phyloP scores from a whole-genome alignment of 192 early-diverging fungal species.

The Coemansia sp. region DNA sequence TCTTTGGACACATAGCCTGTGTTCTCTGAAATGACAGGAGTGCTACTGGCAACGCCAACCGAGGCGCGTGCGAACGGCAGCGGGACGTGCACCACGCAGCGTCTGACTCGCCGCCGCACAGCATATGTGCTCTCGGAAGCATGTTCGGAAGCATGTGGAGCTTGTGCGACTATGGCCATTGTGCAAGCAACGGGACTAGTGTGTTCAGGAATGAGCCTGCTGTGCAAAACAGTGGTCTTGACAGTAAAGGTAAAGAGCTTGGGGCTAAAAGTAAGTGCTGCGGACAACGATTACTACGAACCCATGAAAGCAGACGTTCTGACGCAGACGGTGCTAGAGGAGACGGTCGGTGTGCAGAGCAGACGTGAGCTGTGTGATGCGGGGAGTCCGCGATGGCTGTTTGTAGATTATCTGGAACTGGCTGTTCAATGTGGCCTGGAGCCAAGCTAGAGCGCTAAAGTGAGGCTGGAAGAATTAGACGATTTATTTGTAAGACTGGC shows the following conservation, averaged over 20 bases:
- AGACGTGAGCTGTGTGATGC: not conserved
- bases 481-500: too few relatives aligned
- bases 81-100: not conserved
- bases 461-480: too few relatives aligned
- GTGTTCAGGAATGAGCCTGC: not conserved
- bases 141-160: not conserved
- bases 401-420: too few relatives aligned
- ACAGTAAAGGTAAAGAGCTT: not conserved
- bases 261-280: not conserved
- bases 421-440: too few relatives aligned
- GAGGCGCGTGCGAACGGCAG: slow-evolving; percentile 1
- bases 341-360: not conserved
- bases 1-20: not conserved
- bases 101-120: not conserved
- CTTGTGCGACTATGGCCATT: not conserved
- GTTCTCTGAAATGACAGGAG: not conserved
- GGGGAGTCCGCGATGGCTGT: too few relatives aligned
- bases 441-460: too few relatives aligned
- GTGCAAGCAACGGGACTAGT: not conserved
- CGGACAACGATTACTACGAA: slow-evolving; percentile 12
- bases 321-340: not conserved
- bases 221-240: not conserved
- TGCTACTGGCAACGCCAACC: not conserved
- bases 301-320: slow-evolving; percentile 3
- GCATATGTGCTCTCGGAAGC: not conserved